Evolutionary conservation across 1,284 basidiomycete genomes (phyloP).

Genomic region (Sporisorium reilianum): DNA sequence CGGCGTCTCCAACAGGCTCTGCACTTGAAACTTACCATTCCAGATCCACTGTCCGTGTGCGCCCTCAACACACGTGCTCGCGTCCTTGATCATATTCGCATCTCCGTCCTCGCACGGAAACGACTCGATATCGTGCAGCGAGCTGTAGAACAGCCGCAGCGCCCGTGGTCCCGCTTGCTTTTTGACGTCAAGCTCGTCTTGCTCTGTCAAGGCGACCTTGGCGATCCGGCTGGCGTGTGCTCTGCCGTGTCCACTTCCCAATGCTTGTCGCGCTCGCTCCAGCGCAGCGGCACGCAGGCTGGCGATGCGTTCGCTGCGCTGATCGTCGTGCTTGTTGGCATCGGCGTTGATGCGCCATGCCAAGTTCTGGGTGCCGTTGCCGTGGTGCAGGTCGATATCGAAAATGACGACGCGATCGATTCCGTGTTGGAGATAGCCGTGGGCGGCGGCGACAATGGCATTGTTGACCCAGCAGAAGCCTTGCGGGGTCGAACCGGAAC

Average conservation of each 20-base stretch:
- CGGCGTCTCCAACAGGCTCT: slow-evolving; percentile 3
- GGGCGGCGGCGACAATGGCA: slow-evolving; percentile 87
- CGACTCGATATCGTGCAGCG: slow-evolving; percentile 86
- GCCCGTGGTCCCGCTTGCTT: slow-evolving; percentile 42
- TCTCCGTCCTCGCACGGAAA: slow-evolving; percentile 95
- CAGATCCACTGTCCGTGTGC: slow-evolving; percentile 86
- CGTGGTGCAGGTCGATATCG: slow-evolving; percentile 93
- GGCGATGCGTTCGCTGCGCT: slow-evolving; percentile 49
- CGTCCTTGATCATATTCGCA: slow-evolving; percentile 81
- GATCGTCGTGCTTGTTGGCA: slow-evolving; percentile 71
- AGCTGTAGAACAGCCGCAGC: slow-evolving; percentile 85
- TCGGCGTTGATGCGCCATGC: slow-evolving; percentile 92
- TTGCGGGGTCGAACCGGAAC: slow-evolving; percentile 73
- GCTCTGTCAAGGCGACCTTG: slow-evolving; percentile 24
- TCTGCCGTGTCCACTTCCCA: slow-evolving; percentile 19
- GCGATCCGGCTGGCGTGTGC: slow-evolving; percentile 21
- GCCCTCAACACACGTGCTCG: slow-evolving; percentile 80
- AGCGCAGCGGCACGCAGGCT: slow-evolving; percentile 34
- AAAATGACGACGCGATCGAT: slow-evolving; percentile 86
- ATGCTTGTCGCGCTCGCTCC: slow-evolving; percentile 24
- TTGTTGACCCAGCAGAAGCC: slow-evolving; percentile 94
- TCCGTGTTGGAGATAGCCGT: slow-evolving; percentile 86
- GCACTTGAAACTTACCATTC: slow-evolving; percentile 50
- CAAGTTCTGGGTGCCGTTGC: slow-evolving; percentile 88
- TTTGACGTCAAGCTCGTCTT: slow-evolving; percentile 29